Evolutionary conservation across 352 stramenopile species (phyloP), one percentile per base, ranked within the genome.

Genomic region (Phytophthora macrochlamydospora): DNA sequence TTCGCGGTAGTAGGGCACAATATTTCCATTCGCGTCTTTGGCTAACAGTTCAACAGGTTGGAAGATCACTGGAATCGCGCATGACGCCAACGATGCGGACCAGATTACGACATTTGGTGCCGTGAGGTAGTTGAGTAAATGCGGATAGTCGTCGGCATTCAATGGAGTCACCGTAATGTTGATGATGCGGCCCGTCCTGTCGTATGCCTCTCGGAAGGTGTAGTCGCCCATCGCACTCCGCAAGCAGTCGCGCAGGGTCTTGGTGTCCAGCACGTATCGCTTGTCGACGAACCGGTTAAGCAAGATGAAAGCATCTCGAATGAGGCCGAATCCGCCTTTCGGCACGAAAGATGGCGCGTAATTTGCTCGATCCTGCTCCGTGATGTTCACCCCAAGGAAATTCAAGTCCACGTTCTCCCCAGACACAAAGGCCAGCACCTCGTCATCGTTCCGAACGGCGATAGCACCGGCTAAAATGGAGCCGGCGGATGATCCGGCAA

Each of bases 51-150:
- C 93, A 31, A 97, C 95, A 2, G 97, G 87, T 65, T 92, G 91
- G 74, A 99, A 99, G 9, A 99, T 82, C 35, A 90, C 75, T 12
- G 98, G 98, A 32, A 99, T 93, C 43, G 95, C 94, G 66, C 94
- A 98, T 4, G 93, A 98, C 40, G 95, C 97, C 2, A 98, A 83
- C 2, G 93, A 96, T 46, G 97, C 98, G 53, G 87, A 98, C 98
- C 98, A 99, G 43, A 99, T 96, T n/a, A 99, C 79, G 32, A 99
- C 97, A 67, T 99, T 98, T 24, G 98, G 98, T 4, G 97, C 95
- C 4, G 97, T 99, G 18, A 99, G 81, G 83, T 99, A 99, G 73
- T 99, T 99, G 24, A 99, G 87, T 24, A 99, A 68, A 48, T 98
- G 89, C 51, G 97, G 97, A 54, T 98, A 98, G 71, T 99, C 97